Base-by-base conservation (phyloP, 163 green algal genomes). In the Botryococcus braunii region DNA sequence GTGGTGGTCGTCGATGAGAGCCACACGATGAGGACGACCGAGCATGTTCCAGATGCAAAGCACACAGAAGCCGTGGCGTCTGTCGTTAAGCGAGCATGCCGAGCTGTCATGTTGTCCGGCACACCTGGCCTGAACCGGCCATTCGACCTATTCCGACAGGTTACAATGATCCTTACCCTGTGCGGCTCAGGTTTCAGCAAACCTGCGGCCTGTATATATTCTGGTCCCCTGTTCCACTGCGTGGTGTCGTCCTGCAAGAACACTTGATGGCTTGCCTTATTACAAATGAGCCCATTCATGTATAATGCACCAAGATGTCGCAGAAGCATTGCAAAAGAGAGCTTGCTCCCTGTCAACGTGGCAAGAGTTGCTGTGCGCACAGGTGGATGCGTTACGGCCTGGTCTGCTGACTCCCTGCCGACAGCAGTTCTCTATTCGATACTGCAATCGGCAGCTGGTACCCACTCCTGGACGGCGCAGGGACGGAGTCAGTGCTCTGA, bases 61-160 rank as follows among this genome's bases (percentile, higher is more conserved):
- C 77, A 90, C 75, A 96, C 90, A 1, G 88, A 95, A 70, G 88
- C 87, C 0, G 75, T 74, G 21, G 67, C 74, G 7, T 56, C 74
- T 0, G 82, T 84, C 0, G 71, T 85, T 5, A 64, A 46, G 31
- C 43, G 71, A 11, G 78, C 88, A 1, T 39, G 57, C 25, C 71
- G 83, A 0, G 77, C 80, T 0, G 77, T 97, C 17, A 76, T 97
- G 63, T 84, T 97, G 58, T 88, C 78, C 1, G 92, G 93, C 35
- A 98, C 91, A 1, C 92, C 92, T 34, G 91, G 78, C 49, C 81
- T 97, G 32, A 85, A 72, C 1, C 70, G 84, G 17, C 92, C 92
- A 9, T 95, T 90, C 67, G 94, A 98, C 78, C 82, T 98, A 17
- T 98, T 85, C 77, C 72, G 82, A 25, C 93, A 97, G 85, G 82